Percentiles rank a stretch among this genome's conserved stretches.
phyloP scores from a whole-genome alignment of 2,329 filamentous ascomycete genomes.

The Phialemoniopsis sp. region DNA sequence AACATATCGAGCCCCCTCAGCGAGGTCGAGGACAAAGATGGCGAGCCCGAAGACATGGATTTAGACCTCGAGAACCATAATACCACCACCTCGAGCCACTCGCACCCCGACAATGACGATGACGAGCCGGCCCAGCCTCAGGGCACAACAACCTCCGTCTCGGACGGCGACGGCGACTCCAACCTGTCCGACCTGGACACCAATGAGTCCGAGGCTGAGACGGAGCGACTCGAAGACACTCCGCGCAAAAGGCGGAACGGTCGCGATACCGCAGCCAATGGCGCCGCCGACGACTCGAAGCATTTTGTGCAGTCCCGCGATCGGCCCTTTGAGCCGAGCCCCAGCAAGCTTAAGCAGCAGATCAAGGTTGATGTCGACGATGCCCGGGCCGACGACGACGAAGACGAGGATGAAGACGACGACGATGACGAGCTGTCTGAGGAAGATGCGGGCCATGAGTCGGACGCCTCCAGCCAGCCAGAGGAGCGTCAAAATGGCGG shows the following conservation, averaged over 20 bases:
- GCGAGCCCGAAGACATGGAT: conserved; percentile 61
- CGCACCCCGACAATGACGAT: conserved; percentile 9
- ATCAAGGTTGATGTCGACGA: conserved; percentile 19
- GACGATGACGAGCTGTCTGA: conserved; percentile 36
- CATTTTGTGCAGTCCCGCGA: conserved; percentile 46
- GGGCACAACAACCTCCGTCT: conserved; percentile 14
- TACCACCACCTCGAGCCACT: conserved; percentile 11
- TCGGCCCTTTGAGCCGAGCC: conserved; percentile 58
- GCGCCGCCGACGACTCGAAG: conserved; percentile 55
- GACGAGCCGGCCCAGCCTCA: conserved; percentile 1
- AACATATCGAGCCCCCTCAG: conserved; percentile 86
- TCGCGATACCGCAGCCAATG: conserved; percentile 32
- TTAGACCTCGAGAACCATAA: conserved; percentile 28
- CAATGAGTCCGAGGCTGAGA: conserved; percentile 82
- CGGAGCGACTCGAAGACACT: conserved; percentile 87
- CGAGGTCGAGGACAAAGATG: conserved; percentile 80
- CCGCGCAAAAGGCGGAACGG: conserved; percentile 53
- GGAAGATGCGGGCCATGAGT: conserved; percentile 27
- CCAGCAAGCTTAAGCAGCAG: conserved; percentile 69
- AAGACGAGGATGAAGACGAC: conserved; percentile 29
- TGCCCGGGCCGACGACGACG: conserved; percentile 13
- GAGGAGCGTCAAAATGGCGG: conserved; percentile 14
- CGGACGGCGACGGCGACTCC: conserved; percentile 27
- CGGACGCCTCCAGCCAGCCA: conserved; percentile 30
- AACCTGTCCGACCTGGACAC: conserved; percentile 52